Percentiles rank a stretch among this genome's conserved stretches.
Conservation (phyloP, 257 asterid species). For the Jasminum sambac region DNA sequence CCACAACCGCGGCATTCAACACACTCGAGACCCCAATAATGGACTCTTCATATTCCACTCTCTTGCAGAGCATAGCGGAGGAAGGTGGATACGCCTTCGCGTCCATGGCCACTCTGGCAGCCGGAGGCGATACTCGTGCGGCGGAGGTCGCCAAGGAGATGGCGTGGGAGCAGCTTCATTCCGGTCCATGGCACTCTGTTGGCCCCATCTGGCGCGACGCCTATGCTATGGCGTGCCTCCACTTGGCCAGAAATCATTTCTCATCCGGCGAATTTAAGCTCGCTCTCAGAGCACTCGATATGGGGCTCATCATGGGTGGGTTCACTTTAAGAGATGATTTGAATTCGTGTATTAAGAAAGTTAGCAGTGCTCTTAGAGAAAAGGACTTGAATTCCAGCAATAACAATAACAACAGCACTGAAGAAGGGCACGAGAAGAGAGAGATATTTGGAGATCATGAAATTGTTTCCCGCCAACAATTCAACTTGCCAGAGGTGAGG, state of each 20-base stretch:
- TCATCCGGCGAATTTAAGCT: constrained; percentile 45
- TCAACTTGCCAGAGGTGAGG: constrained; percentile 89
- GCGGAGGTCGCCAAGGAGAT: constrained; percentile 95
- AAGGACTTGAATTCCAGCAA: constrained; percentile 16
- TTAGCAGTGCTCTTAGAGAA: constrained; percentile 31
- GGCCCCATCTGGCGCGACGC: constrained; percentile 95
- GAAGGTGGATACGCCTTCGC: constrained; percentile 92
- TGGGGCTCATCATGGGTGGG: constrained; percentile 98
- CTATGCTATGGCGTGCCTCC: constrained; percentile 83
- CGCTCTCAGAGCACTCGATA: constrained; percentile 68
- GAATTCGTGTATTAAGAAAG: constrained; percentile 43
- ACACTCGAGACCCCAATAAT: constrained; percentile 67
- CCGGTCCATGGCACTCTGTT: constrained; percentile 97
- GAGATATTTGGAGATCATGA: constrained; percentile 31
- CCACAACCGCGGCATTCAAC: constrained; percentile 33
- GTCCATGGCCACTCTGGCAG: constrained; percentile 63
- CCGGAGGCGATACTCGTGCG: constrained; percentile 71
- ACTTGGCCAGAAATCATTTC: constrained; percentile 65
- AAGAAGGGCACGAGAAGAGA: constrained; percentile 26
- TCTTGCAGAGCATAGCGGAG: constrained; percentile 56
- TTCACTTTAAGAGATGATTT: constrained; percentile 60
- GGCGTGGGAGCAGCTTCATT: constrained; percentile 99
- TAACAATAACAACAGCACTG: constrained; percentile 5
- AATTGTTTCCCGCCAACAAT: constrained; percentile 1
- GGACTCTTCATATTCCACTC: constrained; percentile 43